Conservation (phyloP, 2,329 filamentous ascomycete species). For the Thelonectria olida region DNA sequence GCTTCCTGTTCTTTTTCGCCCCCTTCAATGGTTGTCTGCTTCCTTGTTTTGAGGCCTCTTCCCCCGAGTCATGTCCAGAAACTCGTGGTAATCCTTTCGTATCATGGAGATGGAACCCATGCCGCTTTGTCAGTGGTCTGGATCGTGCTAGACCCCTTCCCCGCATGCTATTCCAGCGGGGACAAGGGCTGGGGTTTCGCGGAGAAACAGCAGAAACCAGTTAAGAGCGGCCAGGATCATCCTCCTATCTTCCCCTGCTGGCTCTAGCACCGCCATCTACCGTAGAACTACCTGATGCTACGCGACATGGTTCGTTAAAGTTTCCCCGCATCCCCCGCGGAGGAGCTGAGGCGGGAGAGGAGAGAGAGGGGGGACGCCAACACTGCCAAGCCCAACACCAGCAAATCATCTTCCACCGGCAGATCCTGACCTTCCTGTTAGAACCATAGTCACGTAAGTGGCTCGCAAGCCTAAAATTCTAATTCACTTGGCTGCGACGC, state of each 20-base stretch:
- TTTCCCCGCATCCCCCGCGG: not conserved
- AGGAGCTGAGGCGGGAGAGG: not conserved
- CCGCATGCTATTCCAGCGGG: not conserved
- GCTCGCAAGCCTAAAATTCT: not conserved
- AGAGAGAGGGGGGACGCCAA: not conserved
- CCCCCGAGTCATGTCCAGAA: not conserved
- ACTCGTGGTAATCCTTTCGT: not conserved
- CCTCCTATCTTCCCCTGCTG: not conserved
- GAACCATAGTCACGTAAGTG: not conserved
- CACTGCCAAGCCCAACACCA: not conserved
- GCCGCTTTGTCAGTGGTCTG: not conserved
- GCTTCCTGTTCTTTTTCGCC: not conserved
- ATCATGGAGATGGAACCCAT: too few species aligned
- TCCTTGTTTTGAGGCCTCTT: not conserved
- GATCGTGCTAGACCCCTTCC: not conserved
- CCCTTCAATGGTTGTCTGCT: not conserved
- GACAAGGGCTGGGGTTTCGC: not conserved
- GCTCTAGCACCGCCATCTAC: not conserved
- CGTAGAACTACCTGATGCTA: too few species aligned
- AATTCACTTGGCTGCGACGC: not conserved
- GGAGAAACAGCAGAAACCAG: not conserved
- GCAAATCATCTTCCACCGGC: not conserved
- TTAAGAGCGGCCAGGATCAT: not conserved
- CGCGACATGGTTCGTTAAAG: not conserved
- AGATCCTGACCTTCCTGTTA: not conserved